Percentiles rank a stretch among this genome's conserved stretches.
phyloP scores from a whole-genome alignment of 768 basidiomycete genomes.

The Phylloporus arenicola region DNA sequence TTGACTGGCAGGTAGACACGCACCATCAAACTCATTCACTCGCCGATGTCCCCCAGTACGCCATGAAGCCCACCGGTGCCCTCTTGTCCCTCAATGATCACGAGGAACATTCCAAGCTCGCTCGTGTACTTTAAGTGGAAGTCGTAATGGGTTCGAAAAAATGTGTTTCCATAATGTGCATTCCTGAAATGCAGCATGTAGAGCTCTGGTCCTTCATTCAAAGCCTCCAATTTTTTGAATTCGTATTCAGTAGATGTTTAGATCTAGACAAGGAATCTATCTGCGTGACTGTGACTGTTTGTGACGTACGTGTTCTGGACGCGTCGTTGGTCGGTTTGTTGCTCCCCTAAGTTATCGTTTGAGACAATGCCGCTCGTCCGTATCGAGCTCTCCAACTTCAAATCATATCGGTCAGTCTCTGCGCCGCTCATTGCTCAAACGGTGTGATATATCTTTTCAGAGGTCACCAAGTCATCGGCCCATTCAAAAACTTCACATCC shows the following conservation, averaged over 20 bases:
- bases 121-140: constrained; percentile 12
- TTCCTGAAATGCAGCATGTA: constrained; percentile 3
- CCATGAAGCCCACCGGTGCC: constrained; percentile 19
- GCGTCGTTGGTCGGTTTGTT: constrained; percentile 17
- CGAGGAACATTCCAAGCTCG: constrained; percentile 13
- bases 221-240: constrained; percentile 1
- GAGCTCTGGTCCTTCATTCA: constrained; percentile 8
- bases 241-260: neutral
- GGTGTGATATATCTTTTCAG: constrained; percentile 30
- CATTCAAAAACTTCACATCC: constrained; percentile 90
- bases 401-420: constrained; percentile 71
- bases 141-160: too few relatives aligned
- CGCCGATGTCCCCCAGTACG: constrained; percentile 20
- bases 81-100: constrained; percentile 21
- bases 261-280: neutral
- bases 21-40: constrained; percentile 22
- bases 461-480: constrained; percentile 82
- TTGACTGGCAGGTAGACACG: constrained; percentile 24
- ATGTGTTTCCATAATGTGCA: too few relatives aligned
- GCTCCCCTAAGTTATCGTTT: constrained; percentile 17
- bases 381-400: constrained; percentile 94
- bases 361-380: constrained; percentile 67
- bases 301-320: constrained; percentile 24
- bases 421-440: neutral
- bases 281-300: constrained; percentile 17